Evolutionary conservation across 148 eudicot genomes (phyloP), one percentile per base, ranked within the genome.

Genomic region (Silene latifolia): DNA sequence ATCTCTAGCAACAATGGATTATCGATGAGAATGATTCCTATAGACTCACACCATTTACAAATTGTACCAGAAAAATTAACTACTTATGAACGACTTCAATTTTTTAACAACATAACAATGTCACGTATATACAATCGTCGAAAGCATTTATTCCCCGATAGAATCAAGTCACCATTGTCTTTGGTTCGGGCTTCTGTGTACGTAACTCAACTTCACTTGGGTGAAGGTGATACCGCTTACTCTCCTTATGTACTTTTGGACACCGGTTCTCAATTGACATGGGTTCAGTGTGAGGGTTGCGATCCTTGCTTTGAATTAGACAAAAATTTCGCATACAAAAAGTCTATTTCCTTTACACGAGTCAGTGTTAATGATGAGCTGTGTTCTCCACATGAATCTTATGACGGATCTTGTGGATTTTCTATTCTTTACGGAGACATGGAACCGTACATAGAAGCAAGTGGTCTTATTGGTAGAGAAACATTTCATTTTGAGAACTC

Each of bases 21-120:
- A 0, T 56, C 9, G 66, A 35, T 76, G 39, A 44, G 44, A 67
- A 76, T 76, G 78, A 76, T 76, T 51, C 78, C 78, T 10, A 76
- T 76, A 14, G 67, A 76, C 57, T 39, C 72, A 15, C 72, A 23
- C 5, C 65, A 76, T 13, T 21, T 76, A 44, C 72, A 67, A 64
- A 39, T 75, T 18, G 5, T 67, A 1, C 78, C 78, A 3, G 21
- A 67, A 56, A 4, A 14, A 35, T 21, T 18, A 0, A 39, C 44
- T 17, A 8, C 13, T 13, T 15, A 32, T 10, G 66, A 76, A 20
- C 53, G 44, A 7, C 44, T n/a, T 14, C 12, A 68, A 7, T 18
- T 67, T 71, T 63, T 76, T 12, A 7, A 19, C 66, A 76, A 76
- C 44, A 76, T 76, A 67, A 56, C 78, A 14, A 39, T 42, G 8